Conservation (phyloP, 2,329 filamentous ascomycete species). For the Metarhizium rileyi region DNA sequence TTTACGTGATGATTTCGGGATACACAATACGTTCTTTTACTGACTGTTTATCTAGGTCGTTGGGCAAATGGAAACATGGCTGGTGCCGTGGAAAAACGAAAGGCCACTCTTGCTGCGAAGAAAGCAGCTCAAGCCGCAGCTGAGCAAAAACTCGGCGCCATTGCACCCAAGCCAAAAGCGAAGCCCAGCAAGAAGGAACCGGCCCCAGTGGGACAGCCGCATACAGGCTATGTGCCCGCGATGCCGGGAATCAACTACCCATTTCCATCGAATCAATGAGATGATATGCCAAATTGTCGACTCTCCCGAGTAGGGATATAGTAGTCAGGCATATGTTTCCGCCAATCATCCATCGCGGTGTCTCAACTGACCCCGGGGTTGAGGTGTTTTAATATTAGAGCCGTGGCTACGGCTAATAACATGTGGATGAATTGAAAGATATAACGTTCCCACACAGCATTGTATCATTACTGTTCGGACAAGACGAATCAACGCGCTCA, state of each 20-base stretch:
- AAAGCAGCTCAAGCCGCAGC: constrained; percentile 39
- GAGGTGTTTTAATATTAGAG: background rate
- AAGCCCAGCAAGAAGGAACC: constrained; percentile 25
- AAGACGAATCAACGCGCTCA: background rate
- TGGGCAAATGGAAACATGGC: constrained; percentile 54
- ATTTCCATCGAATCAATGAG: constrained; percentile 11
- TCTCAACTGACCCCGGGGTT: background rate
- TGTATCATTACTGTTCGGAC: background rate
- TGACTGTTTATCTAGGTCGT: constrained; percentile 30
- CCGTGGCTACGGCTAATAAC: background rate
- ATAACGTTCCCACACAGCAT: background rate
- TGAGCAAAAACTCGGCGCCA: constrained; percentile 25
- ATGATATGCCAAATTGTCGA: background rate
- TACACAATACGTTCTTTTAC: constrained; percentile 13
- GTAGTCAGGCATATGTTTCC: background rate
- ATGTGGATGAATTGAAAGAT: background rate
- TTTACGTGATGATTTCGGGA: background rate
- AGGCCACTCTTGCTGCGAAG: constrained; percentile 49
- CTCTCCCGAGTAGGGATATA: background rate
- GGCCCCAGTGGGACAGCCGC: constrained; percentile 7
- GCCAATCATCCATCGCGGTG: background rate
- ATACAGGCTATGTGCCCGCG: constrained; percentile 9
- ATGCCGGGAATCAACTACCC: constrained; percentile 20
- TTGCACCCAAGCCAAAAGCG: constrained; percentile 28
- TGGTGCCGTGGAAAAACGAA: constrained; percentile 49